Base-by-base conservation (phyloP, 1,284 basidiomycete species). In the Malassezia japonica region DNA sequence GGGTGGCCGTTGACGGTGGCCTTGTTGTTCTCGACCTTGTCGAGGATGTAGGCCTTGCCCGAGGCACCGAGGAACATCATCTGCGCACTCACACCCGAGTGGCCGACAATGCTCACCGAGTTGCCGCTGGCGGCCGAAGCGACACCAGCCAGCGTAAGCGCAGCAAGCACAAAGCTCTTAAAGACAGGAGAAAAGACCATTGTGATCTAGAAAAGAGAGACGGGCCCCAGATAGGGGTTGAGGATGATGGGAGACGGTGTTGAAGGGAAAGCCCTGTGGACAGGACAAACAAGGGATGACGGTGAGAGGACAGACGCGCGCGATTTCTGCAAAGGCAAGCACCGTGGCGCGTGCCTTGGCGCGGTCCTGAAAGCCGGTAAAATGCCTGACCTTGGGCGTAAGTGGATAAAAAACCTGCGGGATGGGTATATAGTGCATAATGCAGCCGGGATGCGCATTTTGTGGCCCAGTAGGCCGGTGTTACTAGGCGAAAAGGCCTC, bases 11-110 rank as follows among this genome's bases (percentile, higher is more conserved):
- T 59, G 40, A 60, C 41, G 7, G 38, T 24, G 9, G 47, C 36
- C 1, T 52, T 56, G 51, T 69, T 69, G 54, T 67, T 64, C 36
- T 67, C 65, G 39, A 57, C 57, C 59, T 67, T 67, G 58, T 69
- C 67, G 25, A 69, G 54, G 28, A 69, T 64, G 48, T 62, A 61
- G 24, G 65, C 65, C 35, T 64, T 64, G 29, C 57, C 46, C 16
- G 62, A 56, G 10, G 55, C 57, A 25, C 56, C 61, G 20, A 67
- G 57, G 53, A 64, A 65, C 66, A 67, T 60, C 64, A 65, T 65
- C 44, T 67, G 65, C 3, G 54, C 65, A 3, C 57, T 62, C 16
- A 67, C 60, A 28, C 65, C 64, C 5, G 65, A 67, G 39, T 62
- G 55, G 27, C 65, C 65, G n/a, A 63, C 61, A 5, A 63, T 59